Evolutionary conservation across 371 early-diverging fungal genomes (phyloP).

Genomic region (Mucor velutinosus): DNA sequence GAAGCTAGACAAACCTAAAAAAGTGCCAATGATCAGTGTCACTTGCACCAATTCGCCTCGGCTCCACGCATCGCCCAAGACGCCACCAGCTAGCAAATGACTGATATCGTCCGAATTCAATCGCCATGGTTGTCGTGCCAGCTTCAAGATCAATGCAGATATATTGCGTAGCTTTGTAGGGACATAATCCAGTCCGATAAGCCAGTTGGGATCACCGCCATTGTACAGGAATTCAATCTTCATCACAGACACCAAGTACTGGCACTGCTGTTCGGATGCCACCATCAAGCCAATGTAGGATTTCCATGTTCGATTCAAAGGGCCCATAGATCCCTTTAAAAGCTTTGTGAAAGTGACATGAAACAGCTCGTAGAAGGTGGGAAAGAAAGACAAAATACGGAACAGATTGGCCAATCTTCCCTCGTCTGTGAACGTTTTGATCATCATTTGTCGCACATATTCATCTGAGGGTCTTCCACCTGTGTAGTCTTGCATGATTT

Average conservation of each 20-base stretch:
- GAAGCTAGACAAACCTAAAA: conserved; percentile 63
- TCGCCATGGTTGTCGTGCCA: conserved; percentile 70
- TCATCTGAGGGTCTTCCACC: conserved; percentile 51
- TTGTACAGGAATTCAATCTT: conserved; percentile 59
- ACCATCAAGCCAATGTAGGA: conserved; percentile 66
- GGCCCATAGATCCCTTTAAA: conserved; percentile 54
- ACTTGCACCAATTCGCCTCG: conserved; percentile 67
- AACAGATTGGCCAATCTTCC: conserved; percentile 59
- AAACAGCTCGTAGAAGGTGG: conserved; percentile 62
- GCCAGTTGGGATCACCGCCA: conserved; percentile 67
- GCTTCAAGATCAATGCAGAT: conserved; percentile 43
- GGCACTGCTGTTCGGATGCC: conserved; percentile 64
- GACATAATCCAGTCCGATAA: conserved; percentile 53
- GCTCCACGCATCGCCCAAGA: conserved; percentile 55
- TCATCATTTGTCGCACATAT: conserved; percentile 55
- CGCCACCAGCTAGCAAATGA: conserved; percentile 34
- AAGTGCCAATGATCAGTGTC: conserved; percentile 57
- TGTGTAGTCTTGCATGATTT: conserved; percentile 19
- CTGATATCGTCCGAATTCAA: conserved; percentile 49
- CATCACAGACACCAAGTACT: conserved; percentile 59
- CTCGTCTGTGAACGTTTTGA: conserved; percentile 56
- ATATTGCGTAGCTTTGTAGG: conserved; percentile 62
- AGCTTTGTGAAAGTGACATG: conserved; percentile 44
- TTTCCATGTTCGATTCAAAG: conserved; percentile 61
- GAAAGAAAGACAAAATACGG: conserved; percentile 67